These are phyloP conservation scores for Yamadazyma kitorensis DNA, from an alignment of 805 yeast species.

Conservation along the genomic window DNA sequence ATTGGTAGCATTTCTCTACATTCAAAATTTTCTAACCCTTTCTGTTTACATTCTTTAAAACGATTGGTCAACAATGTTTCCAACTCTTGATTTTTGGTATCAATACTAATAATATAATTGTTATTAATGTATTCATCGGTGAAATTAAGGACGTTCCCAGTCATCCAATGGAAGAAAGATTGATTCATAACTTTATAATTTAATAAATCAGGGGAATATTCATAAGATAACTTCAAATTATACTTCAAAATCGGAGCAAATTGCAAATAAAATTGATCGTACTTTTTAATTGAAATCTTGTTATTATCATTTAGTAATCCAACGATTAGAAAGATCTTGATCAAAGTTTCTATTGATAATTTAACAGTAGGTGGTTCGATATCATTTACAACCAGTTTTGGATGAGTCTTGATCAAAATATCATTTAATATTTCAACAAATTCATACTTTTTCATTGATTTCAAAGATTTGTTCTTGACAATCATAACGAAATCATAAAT, in stretches of 20 bases:
- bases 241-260: constrained; percentile 16
- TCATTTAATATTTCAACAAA: constrained; percentile 7
- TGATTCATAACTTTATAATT: constrained; percentile 19
- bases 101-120: constrained; percentile 1
- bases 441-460: background rate
- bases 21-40: constrained; percentile 9
- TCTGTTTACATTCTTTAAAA: constrained; percentile 3
- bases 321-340: constrained; percentile 23
- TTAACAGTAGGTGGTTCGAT: constrained; percentile 17
- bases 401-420: constrained; percentile 11
- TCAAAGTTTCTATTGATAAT: constrained; percentile 25
- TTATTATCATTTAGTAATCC: constrained; percentile 19
- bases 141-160: constrained; percentile 13
- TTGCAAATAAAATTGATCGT: constrained; percentile 8
- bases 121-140: constrained; percentile 10
- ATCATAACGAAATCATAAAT: constrained; percentile 22
- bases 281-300: background rate
- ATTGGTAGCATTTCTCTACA: constrained; percentile 10
- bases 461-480: background rate
- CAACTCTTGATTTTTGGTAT: constrained; percentile 2
- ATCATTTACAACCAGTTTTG: constrained; percentile 4
- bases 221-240: constrained; percentile 15
- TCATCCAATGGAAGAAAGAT: constrained; percentile 32
- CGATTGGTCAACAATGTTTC: constrained; percentile 2
- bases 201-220: constrained; percentile 20